Base-by-base conservation (phyloP, 768 basidiomycete genomes). In the Agrocybe chaxingu region DNA sequence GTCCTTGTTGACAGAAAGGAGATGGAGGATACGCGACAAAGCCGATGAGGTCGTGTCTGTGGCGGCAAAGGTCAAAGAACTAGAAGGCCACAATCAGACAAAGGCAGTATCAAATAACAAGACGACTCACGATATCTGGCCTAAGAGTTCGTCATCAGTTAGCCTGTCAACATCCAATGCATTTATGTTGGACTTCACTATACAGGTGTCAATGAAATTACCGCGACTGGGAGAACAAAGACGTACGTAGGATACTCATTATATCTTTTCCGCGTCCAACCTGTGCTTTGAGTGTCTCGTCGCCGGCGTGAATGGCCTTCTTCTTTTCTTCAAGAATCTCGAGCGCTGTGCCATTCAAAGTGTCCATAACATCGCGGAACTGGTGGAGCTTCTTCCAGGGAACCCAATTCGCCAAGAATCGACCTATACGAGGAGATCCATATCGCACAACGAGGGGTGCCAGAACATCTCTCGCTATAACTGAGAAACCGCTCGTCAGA, bases 21-120 rank as follows among this genome's bases (percentile, higher is more conserved):
- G 55, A 30, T 67, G 56, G n/a, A 79, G 43, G 11, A 60, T 67
- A 1, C 70, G 65, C 5, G 68, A 62, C 8, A 78, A 56, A 1
- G 70, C 69, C 12, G 57, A 63, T 8, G 75, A 73, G 0, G 76
- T 77, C 0, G 75, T 77, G 53, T 77, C 76, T 49, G 69, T 71
- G 1, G 67, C 75, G 0, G 75, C 75, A 43, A 72, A 67, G n/a
- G 68, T 62, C 13, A 66, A 52, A 7, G 65, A 51, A 2, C 65
- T 66, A 31, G 18, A 16, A 18, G 46, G 7, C 6, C 8, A 33
- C 12, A 19, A 4, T 5, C n/a, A 18, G 10, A 40, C 2, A 35
- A 16, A 37, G 16, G 16, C 16, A 18, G 16, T 13, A 31, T 43
- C 8, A 12, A 37, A 50, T n/a, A 4, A 48, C 33, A 24, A 18